phyloP scores from a whole-genome alignment of 129 eudicot genomes.

The Centrapalus pauciflorus region DNA sequence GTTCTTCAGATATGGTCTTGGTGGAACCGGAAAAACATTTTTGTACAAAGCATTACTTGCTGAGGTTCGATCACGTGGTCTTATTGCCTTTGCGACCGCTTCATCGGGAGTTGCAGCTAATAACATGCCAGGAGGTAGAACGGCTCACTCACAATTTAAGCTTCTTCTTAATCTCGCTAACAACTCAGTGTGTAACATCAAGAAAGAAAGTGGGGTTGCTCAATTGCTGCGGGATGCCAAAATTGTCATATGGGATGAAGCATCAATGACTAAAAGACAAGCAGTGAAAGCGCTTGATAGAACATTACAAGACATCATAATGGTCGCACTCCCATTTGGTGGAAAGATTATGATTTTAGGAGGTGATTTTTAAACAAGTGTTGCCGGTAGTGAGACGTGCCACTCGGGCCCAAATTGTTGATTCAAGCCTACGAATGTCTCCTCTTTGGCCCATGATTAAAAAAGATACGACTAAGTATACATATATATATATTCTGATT shows the following conservation, averaged over 20 bases:
- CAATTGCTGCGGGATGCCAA: too few relatives aligned
- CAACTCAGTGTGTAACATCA: neutral
- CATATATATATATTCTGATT: too few relatives aligned
- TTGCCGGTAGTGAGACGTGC: neutral
- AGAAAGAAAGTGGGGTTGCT: too few relatives aligned
- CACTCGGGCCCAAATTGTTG: neutral
- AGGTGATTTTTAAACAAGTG: slow-evolving; percentile 26
- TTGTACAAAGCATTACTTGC: slow-evolving; percentile 6
- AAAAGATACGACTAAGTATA: too few relatives aligned
- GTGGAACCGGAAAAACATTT: slow-evolving; percentile 1
- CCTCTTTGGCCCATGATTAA: too few relatives aligned
- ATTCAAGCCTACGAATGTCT: slow-evolving; percentile 16
- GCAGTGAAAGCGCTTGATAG: too few relatives aligned
- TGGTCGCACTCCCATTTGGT: slow-evolving; percentile 27
- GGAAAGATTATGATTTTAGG: slow-evolving; percentile 11
- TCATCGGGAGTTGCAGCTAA: slow-evolving; percentile 16
- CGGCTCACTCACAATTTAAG: slow-evolving; percentile 22
- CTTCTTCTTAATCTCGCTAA: neutral
- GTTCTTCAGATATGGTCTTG: slow-evolving; percentile 19
- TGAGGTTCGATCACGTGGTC: neutral
- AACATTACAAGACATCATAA: too few relatives aligned
- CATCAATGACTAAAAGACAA: too few relatives aligned
- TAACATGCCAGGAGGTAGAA: slow-evolving; percentile 14
- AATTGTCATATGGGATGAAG: too few relatives aligned
- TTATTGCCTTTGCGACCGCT: slow-evolving; percentile 1